Conservation (phyloP, 768 basidiomycete species). For the Tulasnella sp. region DNA sequence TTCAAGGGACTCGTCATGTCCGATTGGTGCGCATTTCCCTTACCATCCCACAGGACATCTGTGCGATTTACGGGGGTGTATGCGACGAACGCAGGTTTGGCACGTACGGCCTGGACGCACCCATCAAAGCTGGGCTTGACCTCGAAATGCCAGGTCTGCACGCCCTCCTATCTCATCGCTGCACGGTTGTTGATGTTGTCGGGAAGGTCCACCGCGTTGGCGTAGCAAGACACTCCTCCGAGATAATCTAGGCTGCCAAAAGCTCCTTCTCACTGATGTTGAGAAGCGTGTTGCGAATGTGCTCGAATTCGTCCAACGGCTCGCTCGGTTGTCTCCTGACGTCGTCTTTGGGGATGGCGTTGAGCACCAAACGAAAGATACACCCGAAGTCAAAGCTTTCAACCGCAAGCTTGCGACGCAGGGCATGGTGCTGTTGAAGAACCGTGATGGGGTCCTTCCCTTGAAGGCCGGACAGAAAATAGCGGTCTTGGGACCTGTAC, state of each 20-base stretch:
- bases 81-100: constrained; percentile 22
- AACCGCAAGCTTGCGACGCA: constrained; percentile 56
- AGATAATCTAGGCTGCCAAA: constrained; percentile 27
- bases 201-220: constrained; percentile 70
- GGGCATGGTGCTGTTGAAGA: constrained; percentile 66
- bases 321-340: constrained; percentile 26
- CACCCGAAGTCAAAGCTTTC: constrained; percentile 27
- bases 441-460: constrained; percentile 45
- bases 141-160: constrained; percentile 46
- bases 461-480: constrained; percentile 48
- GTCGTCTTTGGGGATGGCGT: constrained; percentile 36
- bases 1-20: constrained; percentile 65
- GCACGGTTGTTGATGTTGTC: constrained; percentile 30
- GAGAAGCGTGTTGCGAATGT: constrained; percentile 23
- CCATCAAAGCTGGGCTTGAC: constrained; percentile 51
- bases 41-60: too few species aligned
- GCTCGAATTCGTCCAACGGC: constrained; percentile 28
- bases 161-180: constrained; percentile 49
- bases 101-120: constrained; percentile 32
- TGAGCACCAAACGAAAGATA: constrained; percentile 19
- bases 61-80: not conserved
- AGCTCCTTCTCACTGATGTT: constrained; percentile 21
- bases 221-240: constrained; percentile 54
- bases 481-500: constrained; percentile 51
- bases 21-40: constrained; percentile 46